Evolutionary conservation across 805 yeast genomes (phyloP).

Genomic region (Yamadazyma laniorum): DNA sequence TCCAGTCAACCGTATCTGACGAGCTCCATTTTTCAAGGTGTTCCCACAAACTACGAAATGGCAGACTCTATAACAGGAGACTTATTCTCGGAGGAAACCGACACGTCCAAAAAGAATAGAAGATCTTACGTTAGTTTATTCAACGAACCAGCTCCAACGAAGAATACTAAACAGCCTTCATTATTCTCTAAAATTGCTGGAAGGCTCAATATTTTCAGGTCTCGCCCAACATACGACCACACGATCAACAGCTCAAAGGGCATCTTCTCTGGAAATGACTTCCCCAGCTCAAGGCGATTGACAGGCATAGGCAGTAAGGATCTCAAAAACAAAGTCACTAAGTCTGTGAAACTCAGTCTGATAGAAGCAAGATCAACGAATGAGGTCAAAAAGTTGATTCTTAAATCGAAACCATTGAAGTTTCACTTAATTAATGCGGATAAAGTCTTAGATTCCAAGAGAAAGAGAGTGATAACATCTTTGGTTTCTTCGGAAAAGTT

Average conservation of each 20-base stretch:
- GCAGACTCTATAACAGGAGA: constrained; percentile 15
- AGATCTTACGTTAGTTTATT: not conserved
- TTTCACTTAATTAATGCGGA: constrained; percentile 43
- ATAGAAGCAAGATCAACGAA: constrained; percentile 11
- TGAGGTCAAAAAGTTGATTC: constrained; percentile 29
- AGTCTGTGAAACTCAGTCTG: constrained; percentile 10
- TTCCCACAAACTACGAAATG: constrained; percentile 12
- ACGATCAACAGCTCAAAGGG: constrained; percentile 5
- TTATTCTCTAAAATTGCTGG: constrained; percentile 8
- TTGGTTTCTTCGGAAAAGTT: constrained; percentile 11
- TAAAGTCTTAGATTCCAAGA: constrained; percentile 35
- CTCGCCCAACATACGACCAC: not conserved
- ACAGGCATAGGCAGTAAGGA: not conserved
- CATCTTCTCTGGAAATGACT: constrained; percentile 12
- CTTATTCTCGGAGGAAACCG: constrained; percentile 3
- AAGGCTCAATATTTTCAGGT: constrained; percentile 12
- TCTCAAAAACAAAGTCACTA: constrained; percentile 10
- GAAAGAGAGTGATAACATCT: constrained; percentile 26
- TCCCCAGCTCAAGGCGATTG: constrained; percentile 6
- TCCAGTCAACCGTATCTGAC: constrained; percentile 8
- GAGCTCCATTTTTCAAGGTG: constrained; percentile 10
- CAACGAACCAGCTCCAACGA: not conserved
- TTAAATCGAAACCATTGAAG: constrained; percentile 40
- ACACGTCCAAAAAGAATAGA: not conserved
- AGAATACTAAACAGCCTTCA: not conserved